Evolutionary conservation across 768 basidiomycete genomes (phyloP), one percentile per base, ranked within the genome.

Genomic region (Tricholoma terreum): DNA sequence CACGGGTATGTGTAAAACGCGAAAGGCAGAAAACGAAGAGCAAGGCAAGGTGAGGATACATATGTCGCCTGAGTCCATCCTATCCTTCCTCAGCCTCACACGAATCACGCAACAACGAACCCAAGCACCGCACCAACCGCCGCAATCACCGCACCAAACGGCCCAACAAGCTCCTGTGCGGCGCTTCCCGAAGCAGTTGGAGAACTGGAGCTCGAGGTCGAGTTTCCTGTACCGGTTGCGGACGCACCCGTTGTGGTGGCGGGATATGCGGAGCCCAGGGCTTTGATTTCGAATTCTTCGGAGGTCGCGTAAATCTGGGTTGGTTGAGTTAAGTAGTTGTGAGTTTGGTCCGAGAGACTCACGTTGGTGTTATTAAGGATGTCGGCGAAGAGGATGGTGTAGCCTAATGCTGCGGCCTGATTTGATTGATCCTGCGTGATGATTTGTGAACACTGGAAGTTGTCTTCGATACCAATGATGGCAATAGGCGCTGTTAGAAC

Each of bases 401-500:
- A 89, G 50, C 80, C 78, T 17, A 65, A 67, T 2, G 73, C 80
- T 21, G 72, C 69, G n/a, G 76, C 49, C 19, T 75, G 74, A 63
- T 62, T 65, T 36, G 77, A 71, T 68, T 79, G 76, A 56, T 84
- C 71, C 54, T 70, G 64, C 31, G 77, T 79, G 63, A 89, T 75
- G 19, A 69, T 64, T 63, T 77, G 73, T 8, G 85, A 86, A 70
- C 87, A 87, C 49, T 85, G 79, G 52, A 71, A 82, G 71, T 84
- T 84, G 55, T 79, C 62, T 58, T 85, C 67, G 51, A 77, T 68
- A 33, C 83, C 69, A 35, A 88, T 76, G 69, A 79, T 71, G 38
- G 83, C 77, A 14, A 73, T 58, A 22, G 84, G 74, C 1, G 75
- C 58, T 8, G 62, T 12, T 45, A 82, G 72, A 58, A 84, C 62